phyloP scores from a whole-genome alignment of 2,329 filamentous ascomycete genomes.

The Phaeosphaeria sp. region DNA sequence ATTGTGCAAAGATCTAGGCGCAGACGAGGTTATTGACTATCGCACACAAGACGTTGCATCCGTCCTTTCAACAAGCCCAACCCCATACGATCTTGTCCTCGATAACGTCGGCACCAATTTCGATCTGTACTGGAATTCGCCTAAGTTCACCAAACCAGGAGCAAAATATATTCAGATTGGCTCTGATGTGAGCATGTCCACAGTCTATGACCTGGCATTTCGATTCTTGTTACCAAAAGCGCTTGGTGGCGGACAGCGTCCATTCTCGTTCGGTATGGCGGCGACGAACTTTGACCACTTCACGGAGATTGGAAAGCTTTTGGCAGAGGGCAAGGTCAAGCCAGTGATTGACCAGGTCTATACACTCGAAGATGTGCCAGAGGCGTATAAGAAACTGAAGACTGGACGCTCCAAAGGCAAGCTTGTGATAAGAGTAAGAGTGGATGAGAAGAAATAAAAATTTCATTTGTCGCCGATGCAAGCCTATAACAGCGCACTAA shows the following conservation, averaged over 20 bases:
- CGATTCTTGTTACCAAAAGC: constrained; percentile 36
- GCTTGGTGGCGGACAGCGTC: constrained; percentile 57
- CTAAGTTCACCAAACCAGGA: constrained; percentile 16
- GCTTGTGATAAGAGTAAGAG: constrained; percentile 51
- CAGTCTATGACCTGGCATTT: constrained; percentile 22
- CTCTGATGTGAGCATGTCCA: constrained; percentile 20
- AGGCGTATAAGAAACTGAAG: constrained; percentile 64
- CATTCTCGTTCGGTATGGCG: constrained; percentile 45
- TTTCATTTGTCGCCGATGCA: not conserved
- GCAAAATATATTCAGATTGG: constrained; percentile 30
- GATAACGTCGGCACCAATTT: constrained; percentile 59
- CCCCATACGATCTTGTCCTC: constrained; percentile 60
- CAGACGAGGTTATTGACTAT: constrained; percentile 68
- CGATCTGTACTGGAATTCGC: constrained; percentile 27
- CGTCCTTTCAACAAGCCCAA: constrained; percentile 53
- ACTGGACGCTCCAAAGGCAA: constrained; percentile 63
- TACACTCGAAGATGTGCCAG: constrained; percentile 59
- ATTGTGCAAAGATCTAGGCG: constrained; percentile 63
- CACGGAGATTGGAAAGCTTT: constrained; percentile 57
- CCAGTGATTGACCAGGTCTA: constrained; percentile 62
- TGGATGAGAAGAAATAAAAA: not conserved
- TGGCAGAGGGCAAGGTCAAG: constrained; percentile 63
- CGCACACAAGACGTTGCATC: constrained; percentile 55
- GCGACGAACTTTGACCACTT: constrained; percentile 24
- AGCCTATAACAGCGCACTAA: not conserved